Base-by-base conservation (phyloP, 2,329 filamentous ascomycete species). In the Malbranchea zuffiana region DNA sequence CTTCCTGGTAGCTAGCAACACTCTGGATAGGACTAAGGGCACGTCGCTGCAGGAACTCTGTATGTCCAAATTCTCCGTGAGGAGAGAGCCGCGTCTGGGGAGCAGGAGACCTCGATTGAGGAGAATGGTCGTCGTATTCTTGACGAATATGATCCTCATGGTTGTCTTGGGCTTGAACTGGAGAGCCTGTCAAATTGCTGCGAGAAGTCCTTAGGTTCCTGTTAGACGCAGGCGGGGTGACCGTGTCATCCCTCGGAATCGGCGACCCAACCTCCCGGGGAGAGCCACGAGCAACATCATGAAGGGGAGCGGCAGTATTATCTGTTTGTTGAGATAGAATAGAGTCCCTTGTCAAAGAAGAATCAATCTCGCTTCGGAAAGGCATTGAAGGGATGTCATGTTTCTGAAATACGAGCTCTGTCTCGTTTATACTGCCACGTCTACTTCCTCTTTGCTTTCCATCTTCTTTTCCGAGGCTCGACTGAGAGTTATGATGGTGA, bases 11-110 rank as follows among this genome's bases (percentile, higher is more conserved):
- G 44, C 87, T 90, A 7, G 85, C 88, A 11, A 94, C 83, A 50
- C 87, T 95, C 48, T 90, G 87, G 42, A 93, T 87, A 0, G 88
- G 88, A 53, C 87, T 95, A 32, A 92, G 62, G 7, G 78, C 80
- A 27, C 82, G 79, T 35, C 32, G 40, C 5, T 32, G 11, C 8
- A 35, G 13, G 7, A 25, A 26, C 5, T 35, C 31, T 21, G 23
- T 23, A n/a, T 17, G 21, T 4, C 15, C 32, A n/a, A n/a, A 13
- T 7, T 17, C 6, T 12, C 34, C 28, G 24, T 15, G 11, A 29
- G 23, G 5, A 16, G 32, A n/a, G 15, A 32, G 19, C 13, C 31
- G 10, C 7, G 21, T 25, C 5, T 32, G 20, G 12, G 19, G 35
- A n/a, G 32, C 15, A 10, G 17, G 16, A 29, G 26, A 23, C 8